Evolutionary conservation across 1,284 basidiomycete genomes (phyloP).

Genomic region (Vanrija sp.): DNA sequence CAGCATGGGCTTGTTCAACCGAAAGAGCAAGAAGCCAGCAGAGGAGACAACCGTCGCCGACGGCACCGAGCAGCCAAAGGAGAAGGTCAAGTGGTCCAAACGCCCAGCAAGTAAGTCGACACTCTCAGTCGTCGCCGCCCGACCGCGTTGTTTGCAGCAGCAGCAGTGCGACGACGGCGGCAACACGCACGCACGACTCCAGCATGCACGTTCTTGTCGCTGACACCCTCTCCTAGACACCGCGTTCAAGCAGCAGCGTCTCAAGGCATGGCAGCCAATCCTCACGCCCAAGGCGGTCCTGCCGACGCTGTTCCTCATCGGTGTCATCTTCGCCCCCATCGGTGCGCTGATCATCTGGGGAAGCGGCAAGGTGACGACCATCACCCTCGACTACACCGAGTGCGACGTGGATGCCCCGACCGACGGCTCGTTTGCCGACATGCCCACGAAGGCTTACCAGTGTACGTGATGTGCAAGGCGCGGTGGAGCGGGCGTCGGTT

Average conservation of each 20-base stretch:
- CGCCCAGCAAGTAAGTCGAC: conserved; percentile 74
- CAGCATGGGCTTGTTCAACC: conserved; percentile 44
- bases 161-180: neutral
- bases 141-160: neutral
- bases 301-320: conserved; percentile 92
- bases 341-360: conserved; percentile 93
- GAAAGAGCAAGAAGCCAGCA: conserved; percentile 34
- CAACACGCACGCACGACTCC: neutral
- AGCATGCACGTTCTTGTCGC: conserved; percentile 4
- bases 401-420: conserved; percentile 67
- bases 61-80: conserved; percentile 50
- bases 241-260: conserved; percentile 97
- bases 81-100: conserved; percentile 82
- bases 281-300: conserved; percentile 95
- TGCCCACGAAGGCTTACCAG: conserved; percentile 64
- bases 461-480: conserved; percentile 55
- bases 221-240: conserved; percentile 60
- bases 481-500: neutral
- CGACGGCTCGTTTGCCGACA: conserved; percentile 53
- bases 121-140: neutral
- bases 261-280: conserved; percentile 99
- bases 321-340: conserved; percentile 91
- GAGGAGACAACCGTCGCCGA: conserved; percentile 22
- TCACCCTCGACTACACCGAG: conserved; percentile 91
- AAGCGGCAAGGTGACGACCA: conserved; percentile 77